Evolutionary conservation across 805 yeast genomes (phyloP), one percentile per base, ranked within the genome.

Genomic region (Zygotorulaspora sp.): DNA sequence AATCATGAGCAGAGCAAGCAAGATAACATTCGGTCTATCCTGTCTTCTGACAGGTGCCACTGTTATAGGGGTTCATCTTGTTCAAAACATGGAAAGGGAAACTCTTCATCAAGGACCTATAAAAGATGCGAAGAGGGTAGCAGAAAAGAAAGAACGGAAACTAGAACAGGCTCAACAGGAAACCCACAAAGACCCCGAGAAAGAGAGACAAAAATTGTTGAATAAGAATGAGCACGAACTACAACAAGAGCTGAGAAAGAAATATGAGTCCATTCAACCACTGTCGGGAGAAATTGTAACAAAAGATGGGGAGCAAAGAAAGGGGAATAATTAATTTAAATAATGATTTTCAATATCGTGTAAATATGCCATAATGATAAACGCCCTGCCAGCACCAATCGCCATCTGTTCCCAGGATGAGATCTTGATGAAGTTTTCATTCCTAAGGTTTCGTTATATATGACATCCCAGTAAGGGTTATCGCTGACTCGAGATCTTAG

Each of bases 71-170:
- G 90, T 86, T 30, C 84, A 81, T 61, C 71, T 70, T 40, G 71
- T 81, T 30, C 94, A 87, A 50, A 73, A 73, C 25, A 62, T 72
- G 44, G 95, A 86, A 57, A 71, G 86, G 52, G 79, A 75, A 13
- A 80, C 82, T 2, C 66, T 85, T 31, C 80, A 82, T 52, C 84
- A 76, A 50, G 96, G 96, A 1, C 95, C 95, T 4, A 76, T 83
- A 51, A 83, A 83, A 52, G 96, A 86, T 57, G 87, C 88, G 2
- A 75, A 69, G 43, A 66, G 94, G 41, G 58, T 81, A 43, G 70
- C 70, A 32, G 71, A 67, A 30, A 73, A 74, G 52, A 45, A 36
- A 26, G 36, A 37, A 21, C 39, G 29, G 34, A 62, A 70, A 41
- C 49, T 56, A 13, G 67, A 63, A 32, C 71, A 71, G 50, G 37